A percentile compares a stretch with the other conserved stretches of the same genome.
Evolutionary conservation across 495 filamentous ascomycete species (phyloP).

Genomic region (Halenospora varia): DNA sequence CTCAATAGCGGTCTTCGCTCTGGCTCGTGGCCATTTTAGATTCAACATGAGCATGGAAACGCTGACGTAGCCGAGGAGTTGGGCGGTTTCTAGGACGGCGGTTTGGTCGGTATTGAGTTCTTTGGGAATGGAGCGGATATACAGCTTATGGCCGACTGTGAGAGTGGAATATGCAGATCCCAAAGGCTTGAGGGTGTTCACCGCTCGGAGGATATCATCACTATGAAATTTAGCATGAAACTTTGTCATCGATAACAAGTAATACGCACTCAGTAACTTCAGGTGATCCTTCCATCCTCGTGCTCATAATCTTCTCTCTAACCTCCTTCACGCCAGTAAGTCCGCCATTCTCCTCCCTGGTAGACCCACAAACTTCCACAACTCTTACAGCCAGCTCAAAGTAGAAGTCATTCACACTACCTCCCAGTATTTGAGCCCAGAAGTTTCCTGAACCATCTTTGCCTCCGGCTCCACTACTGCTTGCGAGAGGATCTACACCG

Average conservation of each 20-base stretch:
- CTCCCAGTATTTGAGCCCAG: constrained; percentile 89
- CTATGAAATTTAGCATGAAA: constrained; percentile 33
- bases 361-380: constrained; percentile 87
- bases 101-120: constrained; percentile 95
- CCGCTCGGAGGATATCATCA: constrained; percentile 89
- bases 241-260: neutral
- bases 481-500: constrained; percentile 89
- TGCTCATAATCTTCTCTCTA: constrained; percentile 64
- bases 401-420: constrained; percentile 95
- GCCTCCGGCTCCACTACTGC: constrained; percentile 46
- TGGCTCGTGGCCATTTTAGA: constrained; percentile 76
- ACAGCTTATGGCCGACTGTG: constrained; percentile 73
- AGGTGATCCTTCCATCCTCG: constrained; percentile 66
- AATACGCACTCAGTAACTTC: constrained; percentile 60
- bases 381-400: constrained; percentile 93
- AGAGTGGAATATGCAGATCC: constrained; percentile 83
- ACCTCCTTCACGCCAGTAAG: constrained; percentile 83
- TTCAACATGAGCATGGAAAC: constrained; percentile 92
- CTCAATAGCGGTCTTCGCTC: constrained; percentile 83
- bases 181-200: constrained; percentile 81
- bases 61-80: constrained; percentile 81
- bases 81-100: constrained; percentile 82
- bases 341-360: constrained; percentile 87
- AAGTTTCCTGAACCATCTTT: constrained; percentile 56
- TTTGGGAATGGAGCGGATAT: constrained; percentile 91